Base-by-base conservation (phyloP, 768 basidiomycete genomes). In the Amanita fuliginea region DNA sequence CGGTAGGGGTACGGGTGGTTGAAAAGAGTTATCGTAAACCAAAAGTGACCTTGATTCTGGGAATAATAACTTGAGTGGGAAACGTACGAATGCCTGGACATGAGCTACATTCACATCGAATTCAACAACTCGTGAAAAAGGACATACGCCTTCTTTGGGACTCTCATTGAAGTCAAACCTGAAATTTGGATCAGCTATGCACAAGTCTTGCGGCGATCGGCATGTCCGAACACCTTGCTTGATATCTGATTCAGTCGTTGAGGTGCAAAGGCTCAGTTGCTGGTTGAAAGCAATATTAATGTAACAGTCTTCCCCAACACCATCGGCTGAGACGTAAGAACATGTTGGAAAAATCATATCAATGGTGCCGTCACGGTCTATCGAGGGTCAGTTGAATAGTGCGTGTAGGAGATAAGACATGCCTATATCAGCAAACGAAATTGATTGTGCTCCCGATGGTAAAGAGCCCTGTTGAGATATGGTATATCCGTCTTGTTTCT, bases 271-370 rank as follows among this genome's bases (percentile, higher is more conserved):
- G 0, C 82, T 80, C 22, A 92, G 77, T 62, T 99, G 96, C 54
- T 83, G 74, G 63, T 98, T 99, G 67, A 90, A 97, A 3, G 83
- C 94, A 49, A 98, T 85, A 60, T 94, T 95, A 64, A 99, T 77
- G 44, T 69, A 70, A 62, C 96, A 98, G 35, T 78, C 75, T 2
- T 68, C 68, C 9, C 93, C 93, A 0, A 87, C 65, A 2, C 93
- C 92, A 0, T 74, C 79, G 1, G 74, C 69, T 0, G 86, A 83
- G n/a, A 88, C 78, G 2, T 73, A 76, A 0, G 71, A 65, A 61
- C 96, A 99, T 0, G 86, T 86, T 0, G 89, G 77, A 60, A 97
- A 91, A 40, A 99, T 73, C 75, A 98, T 81, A 62, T 98, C 96
- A 28, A 98, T 86, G 0, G 95, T 94, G 1, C 96, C 96, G 57